Conservation (phyloP, 225 moss, liverwort and hornwort genomes). For the Neckera pumila region DNA sequence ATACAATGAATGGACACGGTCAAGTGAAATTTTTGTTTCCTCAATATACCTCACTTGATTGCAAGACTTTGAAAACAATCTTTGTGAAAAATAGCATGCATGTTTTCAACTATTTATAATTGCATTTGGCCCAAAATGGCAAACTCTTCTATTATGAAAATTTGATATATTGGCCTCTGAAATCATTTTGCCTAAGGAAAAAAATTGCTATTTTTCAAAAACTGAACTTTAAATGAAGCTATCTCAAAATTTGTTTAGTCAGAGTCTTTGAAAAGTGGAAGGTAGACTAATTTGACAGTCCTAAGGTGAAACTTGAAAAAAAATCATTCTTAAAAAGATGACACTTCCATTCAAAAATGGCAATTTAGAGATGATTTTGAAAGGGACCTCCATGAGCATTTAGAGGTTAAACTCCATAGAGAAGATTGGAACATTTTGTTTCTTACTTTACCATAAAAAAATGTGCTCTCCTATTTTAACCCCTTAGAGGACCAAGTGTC, state of each 20-base stretch:
- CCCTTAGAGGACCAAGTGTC: no score
- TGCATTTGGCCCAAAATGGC: background rate
- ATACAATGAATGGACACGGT: rapidly evolving
- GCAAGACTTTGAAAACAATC: no score
- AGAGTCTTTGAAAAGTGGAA: background rate
- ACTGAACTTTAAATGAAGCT: background rate
- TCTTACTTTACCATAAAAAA: background rate
- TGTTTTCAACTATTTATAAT: background rate
- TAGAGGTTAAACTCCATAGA: background rate
- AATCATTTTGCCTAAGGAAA: background rate
- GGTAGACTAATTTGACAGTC: background rate
- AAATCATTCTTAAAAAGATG: background rate
- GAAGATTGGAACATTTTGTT: background rate
- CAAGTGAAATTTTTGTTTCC: background rate
- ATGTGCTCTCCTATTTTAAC: background rate
- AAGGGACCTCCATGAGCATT: no score
- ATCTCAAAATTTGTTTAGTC: background rate
- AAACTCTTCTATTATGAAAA: background rate
- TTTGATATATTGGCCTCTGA: background rate
- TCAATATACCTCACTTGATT: background rate
- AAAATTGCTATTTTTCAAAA: background rate
- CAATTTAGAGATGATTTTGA: background rate
- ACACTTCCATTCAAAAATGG: background rate
- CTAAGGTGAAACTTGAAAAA: background rate
- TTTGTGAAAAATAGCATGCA: background rate